phyloP scores from a whole-genome alignment of 345 rosid species.

The Euphorbia pulcherrima region DNA sequence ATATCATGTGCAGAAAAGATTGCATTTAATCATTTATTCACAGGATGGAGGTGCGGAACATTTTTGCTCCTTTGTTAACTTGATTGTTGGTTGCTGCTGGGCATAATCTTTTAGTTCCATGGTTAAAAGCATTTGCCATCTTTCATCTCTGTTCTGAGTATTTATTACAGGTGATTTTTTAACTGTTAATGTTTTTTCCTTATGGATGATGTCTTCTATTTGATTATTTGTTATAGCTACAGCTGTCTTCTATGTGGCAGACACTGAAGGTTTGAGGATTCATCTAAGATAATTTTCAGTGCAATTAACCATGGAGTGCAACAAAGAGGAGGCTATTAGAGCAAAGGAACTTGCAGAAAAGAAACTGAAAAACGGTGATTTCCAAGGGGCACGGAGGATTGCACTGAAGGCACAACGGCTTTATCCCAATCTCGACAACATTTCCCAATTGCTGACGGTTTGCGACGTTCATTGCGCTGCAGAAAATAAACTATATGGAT shows the following conservation, averaged over 20 bases:
- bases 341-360: slow-evolving; percentile 61
- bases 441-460: slow-evolving; percentile 57
- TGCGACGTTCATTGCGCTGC: slow-evolving; percentile 76
- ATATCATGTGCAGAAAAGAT: no score
- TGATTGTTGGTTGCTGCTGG: background rate
- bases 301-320: slow-evolving; percentile 57
- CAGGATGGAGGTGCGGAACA: slow-evolving; percentile 12
- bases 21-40: background rate
- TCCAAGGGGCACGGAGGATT: slow-evolving; percentile 50
- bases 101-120: slow-evolving; percentile 2
- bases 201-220: background rate
- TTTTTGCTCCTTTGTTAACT: background rate
- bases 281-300: slow-evolving; percentile 2
- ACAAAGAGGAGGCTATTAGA: slow-evolving; percentile 83
- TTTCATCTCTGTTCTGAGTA: background rate
- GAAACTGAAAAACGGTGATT: slow-evolving; percentile 56
- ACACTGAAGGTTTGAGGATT: slow-evolving; percentile 19
- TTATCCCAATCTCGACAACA: slow-evolving; percentile 55
- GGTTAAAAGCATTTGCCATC: background rate
- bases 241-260: slow-evolving; percentile 10
- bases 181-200: slow-evolving; percentile 4
- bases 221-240: slow-evolving; percentile 1
- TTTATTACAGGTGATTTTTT: slow-evolving; percentile 5
- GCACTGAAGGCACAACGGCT: slow-evolving; percentile 61
- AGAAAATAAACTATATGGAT: slow-evolving; percentile 42